A percentile compares a stretch with the other conserved stretches of the same genome.
These are phyloP conservation scores for Russula emetica DNA, from an alignment of 768 basidiomycete genomes.

Conservation along the genomic window DNA sequence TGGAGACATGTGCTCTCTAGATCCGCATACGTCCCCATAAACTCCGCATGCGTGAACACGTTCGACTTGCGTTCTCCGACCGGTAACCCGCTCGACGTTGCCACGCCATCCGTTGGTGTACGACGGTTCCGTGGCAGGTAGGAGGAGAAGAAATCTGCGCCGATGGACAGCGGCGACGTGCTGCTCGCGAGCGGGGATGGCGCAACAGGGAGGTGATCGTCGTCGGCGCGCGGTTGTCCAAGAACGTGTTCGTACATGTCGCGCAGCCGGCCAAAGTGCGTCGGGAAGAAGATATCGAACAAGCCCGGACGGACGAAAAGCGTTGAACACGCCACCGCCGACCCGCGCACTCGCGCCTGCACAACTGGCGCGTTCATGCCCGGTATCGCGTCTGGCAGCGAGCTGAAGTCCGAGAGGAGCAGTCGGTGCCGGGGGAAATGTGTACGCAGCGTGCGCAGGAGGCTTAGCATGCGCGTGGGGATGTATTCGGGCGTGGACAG, in stretches of 20 bases:
- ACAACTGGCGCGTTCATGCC: conserved; percentile 85
- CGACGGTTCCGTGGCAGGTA: conserved; percentile 54
- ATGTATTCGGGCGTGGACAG: conserved; percentile 84
- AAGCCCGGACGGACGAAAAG: conserved; percentile 91
- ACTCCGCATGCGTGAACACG: conserved; percentile 86
- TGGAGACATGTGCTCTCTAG: conserved; percentile 61
- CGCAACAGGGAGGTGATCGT: conserved; percentile 31
- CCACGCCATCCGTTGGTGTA: conserved; percentile 61
- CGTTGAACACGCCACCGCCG: conserved; percentile 84
- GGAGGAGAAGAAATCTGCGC: conserved; percentile 69
- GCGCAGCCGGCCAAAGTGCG: conserved; percentile 74
- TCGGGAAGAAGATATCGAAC: conserved; percentile 99
- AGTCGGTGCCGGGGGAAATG: conserved; percentile 92
- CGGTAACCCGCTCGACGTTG: conserved; percentile 70
- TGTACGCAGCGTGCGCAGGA: conserved; percentile 75
- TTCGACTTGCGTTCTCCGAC: conserved; percentile 76
- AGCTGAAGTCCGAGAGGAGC: conserved; percentile 88
- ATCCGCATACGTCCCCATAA: conserved; percentile 82
- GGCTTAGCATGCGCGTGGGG: conserved; percentile 83
- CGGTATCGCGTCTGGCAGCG: conserved; percentile 78
- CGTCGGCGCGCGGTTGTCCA: conserved; percentile 44
- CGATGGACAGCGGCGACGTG: conserved; percentile 49
- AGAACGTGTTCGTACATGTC: conserved; percentile 90
- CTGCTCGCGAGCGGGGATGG: conserved; percentile 51
- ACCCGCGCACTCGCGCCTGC: conserved; percentile 83